phyloP scores from a whole-genome alignment of 2,329 filamentous ascomycete genomes.

The Colletotrichum chlorophyti region DNA sequence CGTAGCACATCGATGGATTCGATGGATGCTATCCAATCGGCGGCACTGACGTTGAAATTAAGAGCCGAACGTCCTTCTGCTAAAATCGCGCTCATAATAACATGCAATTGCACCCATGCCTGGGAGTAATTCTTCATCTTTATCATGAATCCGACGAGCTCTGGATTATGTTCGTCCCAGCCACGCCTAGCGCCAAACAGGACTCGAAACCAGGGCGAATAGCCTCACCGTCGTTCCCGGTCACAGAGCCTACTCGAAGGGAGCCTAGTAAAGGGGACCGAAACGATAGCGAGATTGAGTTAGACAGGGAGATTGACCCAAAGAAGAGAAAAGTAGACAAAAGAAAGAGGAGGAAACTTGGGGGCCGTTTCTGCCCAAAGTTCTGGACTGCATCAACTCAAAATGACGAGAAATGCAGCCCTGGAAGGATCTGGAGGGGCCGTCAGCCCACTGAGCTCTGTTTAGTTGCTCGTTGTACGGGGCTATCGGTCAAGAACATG shows the following conservation, averaged over 20 bases:
- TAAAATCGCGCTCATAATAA: no score
- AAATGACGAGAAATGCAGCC: slow-evolving; percentile 4
- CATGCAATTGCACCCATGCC: no score
- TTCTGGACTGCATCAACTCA: not conserved
- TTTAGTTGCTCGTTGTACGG: no score
- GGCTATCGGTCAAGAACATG: no score
- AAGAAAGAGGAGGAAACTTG: slow-evolving; percentile 3
- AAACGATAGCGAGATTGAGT: no score
- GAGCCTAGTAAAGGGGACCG: no score
- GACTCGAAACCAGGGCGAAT: not conserved
- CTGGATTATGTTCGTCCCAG: not conserved
- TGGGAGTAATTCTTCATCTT: not conserved
- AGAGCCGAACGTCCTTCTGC: no score
- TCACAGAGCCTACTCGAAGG: no score
- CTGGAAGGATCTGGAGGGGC: no score
- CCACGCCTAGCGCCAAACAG: not conserved
- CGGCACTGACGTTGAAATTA: not conserved
- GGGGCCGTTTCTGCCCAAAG: slow-evolving; percentile 16
- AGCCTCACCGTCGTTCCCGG: not conserved
- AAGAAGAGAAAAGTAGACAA: not conserved
- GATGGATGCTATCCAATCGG: not conserved
- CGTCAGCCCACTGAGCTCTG: no score
- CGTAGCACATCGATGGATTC: not conserved
- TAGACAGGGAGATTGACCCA: not conserved
- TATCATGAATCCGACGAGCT: no score